phyloP scores from a whole-genome alignment of 371 early-diverging fungal species.

The Mucor lusitanicus region DNA sequence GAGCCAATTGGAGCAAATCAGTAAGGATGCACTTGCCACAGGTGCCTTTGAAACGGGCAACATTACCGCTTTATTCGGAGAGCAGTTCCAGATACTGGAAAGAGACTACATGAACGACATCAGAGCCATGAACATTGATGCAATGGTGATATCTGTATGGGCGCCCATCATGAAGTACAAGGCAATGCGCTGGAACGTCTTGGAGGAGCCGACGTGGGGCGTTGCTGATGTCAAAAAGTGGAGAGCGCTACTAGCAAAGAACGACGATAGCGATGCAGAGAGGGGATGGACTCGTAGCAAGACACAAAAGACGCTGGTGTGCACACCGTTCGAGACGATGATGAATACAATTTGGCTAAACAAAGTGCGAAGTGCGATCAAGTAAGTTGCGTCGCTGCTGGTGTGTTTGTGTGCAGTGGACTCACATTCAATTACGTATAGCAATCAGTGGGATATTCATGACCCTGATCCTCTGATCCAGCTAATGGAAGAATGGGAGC shows the following conservation, averaged over 20 bases:
- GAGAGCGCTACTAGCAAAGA: conserved; percentile 46
- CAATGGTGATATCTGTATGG: conserved; percentile 67
- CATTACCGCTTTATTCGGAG: conserved; percentile 56
- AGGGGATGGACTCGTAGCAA: conserved; percentile 13
- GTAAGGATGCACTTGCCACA: conserved; percentile 41
- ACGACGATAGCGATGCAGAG: conserved; percentile 33
- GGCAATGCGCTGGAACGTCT: conserved; percentile 65
- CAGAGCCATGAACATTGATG: conserved; percentile 60
- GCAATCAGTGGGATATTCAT: conserved; percentile 73
- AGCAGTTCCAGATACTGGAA: conserved; percentile 51
- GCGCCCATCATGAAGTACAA: conserved; percentile 61
- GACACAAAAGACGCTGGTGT: conserved; percentile 12
- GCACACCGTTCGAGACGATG: conserved; percentile 81
- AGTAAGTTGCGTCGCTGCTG: conserved; percentile 46
- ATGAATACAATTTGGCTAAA: conserved; percentile 80
- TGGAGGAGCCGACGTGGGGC: conserved; percentile 63
- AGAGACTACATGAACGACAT: conserved; percentile 58
- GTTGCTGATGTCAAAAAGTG: conserved; percentile 55
- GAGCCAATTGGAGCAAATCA: conserved; percentile 46
- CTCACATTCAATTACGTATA: conserved; percentile 20
- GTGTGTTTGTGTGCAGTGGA: conserved; percentile 2
- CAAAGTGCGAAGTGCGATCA: conserved; percentile 75
- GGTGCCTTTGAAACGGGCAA: conserved; percentile 46
- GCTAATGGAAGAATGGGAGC: conserved; percentile 75
- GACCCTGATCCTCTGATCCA: conserved; percentile 70